Conservation (phyloP, 2,329 filamentous ascomycete genomes). For the Fusarium metavorans region DNA sequence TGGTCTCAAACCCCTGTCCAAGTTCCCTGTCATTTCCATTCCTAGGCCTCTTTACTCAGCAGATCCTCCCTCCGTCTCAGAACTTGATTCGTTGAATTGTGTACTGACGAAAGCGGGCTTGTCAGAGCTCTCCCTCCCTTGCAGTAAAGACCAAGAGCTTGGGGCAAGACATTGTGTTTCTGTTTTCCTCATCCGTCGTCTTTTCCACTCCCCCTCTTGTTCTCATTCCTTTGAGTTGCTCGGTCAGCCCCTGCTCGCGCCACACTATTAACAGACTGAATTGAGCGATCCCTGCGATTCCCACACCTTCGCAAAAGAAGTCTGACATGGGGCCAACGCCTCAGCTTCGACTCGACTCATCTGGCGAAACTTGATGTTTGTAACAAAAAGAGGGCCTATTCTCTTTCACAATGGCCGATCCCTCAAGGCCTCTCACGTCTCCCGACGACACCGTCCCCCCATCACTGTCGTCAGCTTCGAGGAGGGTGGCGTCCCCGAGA, state of each 20-base stretch:
- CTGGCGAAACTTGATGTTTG: neutral
- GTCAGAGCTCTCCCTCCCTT: neutral
- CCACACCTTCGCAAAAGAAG: neutral
- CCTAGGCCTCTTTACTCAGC: slow-evolving; percentile 2
- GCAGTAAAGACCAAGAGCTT: neutral
- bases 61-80: slow-evolving; percentile 7
- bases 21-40: slow-evolving; percentile 10
- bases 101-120: neutral
- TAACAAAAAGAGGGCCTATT: slow-evolving; percentile 1
- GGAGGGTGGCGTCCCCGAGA: slow-evolving; percentile 5
- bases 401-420: slow-evolving; percentile 31
- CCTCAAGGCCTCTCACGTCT: slow-evolving; percentile 18
- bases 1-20: slow-evolving; percentile 12
- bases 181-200: neutral
- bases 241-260: slow-evolving; percentile 13
- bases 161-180: neutral
- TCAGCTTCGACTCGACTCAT: slow-evolving; percentile 5
- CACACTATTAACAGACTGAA: neutral
- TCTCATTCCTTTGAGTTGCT: neutral
- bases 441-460: slow-evolving; percentile 9
- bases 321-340: slow-evolving; percentile 23
- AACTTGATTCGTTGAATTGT: neutral
- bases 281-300: slow-evolving; percentile 6
- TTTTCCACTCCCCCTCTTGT: neutral
- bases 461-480: slow-evolving; percentile 17